phyloP scores from a whole-genome alignment of 768 basidiomycete species.

The Naganishia vaughanmartiniae region DNA sequence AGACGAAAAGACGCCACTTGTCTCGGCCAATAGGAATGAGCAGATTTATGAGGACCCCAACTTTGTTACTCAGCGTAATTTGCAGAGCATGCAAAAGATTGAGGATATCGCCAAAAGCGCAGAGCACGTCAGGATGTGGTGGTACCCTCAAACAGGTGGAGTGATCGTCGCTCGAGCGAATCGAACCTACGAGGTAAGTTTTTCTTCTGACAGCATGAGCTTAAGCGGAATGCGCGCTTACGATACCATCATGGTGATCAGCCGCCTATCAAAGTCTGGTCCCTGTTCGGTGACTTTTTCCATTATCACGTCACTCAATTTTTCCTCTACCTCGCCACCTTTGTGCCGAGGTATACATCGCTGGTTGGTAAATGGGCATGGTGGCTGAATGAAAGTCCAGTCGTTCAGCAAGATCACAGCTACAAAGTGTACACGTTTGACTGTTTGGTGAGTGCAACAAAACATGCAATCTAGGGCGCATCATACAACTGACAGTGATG shows the following conservation, averaged over 20 bases:
- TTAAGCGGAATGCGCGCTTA: background rate
- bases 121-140: slow-evolving; percentile 91
- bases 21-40: background rate
- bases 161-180: slow-evolving; percentile 71
- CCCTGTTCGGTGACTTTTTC: slow-evolving; percentile 55
- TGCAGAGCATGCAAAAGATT: slow-evolving; percentile 32
- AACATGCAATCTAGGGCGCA: background rate
- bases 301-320: slow-evolving; percentile 80
- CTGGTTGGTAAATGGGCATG: slow-evolving; percentile 57
- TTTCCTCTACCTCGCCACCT: slow-evolving; percentile 73
- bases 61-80: slow-evolving; percentile 2
- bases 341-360: slow-evolving; percentile 63
- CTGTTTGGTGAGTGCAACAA: slow-evolving; percentile 65
- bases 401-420: slow-evolving; percentile 71
- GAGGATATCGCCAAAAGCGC: slow-evolving; percentile 57
- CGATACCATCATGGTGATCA: slow-evolving; percentile 39
- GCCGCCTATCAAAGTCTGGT: slow-evolving; percentile 36
- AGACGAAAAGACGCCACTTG: slow-evolving; percentile 16
- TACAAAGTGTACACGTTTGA: slow-evolving; percentile 87
- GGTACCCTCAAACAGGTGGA: slow-evolving; percentile 77
- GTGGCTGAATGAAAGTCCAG: slow-evolving; percentile 64
- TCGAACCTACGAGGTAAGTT: slow-evolving; percentile 71
- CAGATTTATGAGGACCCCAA: background rate
- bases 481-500: background rate
- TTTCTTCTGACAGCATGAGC: background rate